Conservation (phyloP, 768 basidiomycete genomes). For the Coprinopsis sp. region DNA sequence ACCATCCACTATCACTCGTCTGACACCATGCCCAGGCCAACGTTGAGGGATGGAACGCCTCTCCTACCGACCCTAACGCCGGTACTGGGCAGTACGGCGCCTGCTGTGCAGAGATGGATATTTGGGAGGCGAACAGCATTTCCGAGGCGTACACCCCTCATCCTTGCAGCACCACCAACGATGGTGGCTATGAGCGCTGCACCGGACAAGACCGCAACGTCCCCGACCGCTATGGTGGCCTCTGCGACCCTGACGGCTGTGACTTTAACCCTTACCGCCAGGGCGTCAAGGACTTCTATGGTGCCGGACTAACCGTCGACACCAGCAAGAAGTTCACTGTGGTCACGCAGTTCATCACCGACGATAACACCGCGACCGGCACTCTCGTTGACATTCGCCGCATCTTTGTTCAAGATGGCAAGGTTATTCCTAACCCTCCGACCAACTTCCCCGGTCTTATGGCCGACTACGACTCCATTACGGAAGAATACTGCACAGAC, state of each 20-base stretch:
- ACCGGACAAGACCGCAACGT: conserved; percentile 34
- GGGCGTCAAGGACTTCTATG: conserved; percentile 46
- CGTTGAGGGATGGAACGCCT: conserved; percentile 27
- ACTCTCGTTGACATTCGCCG: conserved; percentile 20
- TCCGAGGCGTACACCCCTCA: conserved; percentile 51
- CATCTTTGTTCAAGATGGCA: conserved; percentile 19
- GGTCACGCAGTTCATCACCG: conserved; percentile 21
- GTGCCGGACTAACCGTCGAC: conserved; percentile 36
- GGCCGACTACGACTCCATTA: conserved; percentile 37
- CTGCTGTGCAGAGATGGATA: conserved; percentile 43
- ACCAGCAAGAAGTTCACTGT: conserved; percentile 21
- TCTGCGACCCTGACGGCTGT: conserved; percentile 56
- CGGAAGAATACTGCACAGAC: conserved; percentile 36
- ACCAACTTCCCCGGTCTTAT: conserved; percentile 28
- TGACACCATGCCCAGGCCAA: conserved; percentile 35
- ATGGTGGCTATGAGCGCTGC: conserved; percentile 36
- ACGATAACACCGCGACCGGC: conserved; percentile 16
- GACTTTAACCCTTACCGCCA: conserved; percentile 62
- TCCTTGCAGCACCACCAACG: conserved; percentile 32
- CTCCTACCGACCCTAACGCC: conserved; percentile 20
- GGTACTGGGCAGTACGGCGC: conserved; percentile 21
- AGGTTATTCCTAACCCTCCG: conserved; percentile 19
- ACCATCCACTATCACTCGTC: not conserved
- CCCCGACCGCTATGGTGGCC: conserved; percentile 33
- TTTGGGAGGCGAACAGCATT: conserved; percentile 54